Evolutionary conservation across 805 yeast species (phyloP), one percentile per base, ranked within the genome.

Genomic region (Wickerhamiella vanderwaltii): DNA sequence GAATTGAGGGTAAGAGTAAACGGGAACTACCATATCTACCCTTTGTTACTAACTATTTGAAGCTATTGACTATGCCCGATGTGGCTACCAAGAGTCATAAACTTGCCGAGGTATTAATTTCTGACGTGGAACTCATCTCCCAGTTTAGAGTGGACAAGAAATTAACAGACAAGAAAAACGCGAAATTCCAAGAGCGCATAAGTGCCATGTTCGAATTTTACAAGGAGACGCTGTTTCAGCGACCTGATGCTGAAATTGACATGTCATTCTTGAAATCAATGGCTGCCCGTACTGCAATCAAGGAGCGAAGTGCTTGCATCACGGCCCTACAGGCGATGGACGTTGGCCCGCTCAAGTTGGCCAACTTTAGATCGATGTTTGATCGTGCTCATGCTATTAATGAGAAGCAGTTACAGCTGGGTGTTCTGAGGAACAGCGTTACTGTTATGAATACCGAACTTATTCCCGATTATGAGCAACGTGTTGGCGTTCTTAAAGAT

Each of bases 391-490:
- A 34, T 17, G 43, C 34, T 23, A 40, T 40, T 17, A 29, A 30
- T 18, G 29, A 40, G 29, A 26, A 22, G 13, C 32, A 34, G 23
- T 20, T 34, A 18, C 39, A 40, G 35, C 28, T 40, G 12, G 43
- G 30, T 12, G 32, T 22, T 13, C 33, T 43, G 35, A 28, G 37
- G 28, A 67, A 70, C 35, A 63, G 79, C 36, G 71, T 86, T 48
- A 79, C 94, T 1, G 94, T 84, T 45, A 94, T 87, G 51, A 91
- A 87, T 53, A 64, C 91, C 53, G 95, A 84, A 49, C 65, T 91
- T 35, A 66, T 91, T 28, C 97, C 98, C 0, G 95, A 91, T 56
- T 91, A 91, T 56, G 93, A 85, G 54, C 94, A 84, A 59, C 73
- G 98, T 51, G 63, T 91, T 29, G 71, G 69, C 29, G 95, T 91